Percentiles rank a stretch among this genome's conserved stretches.
These are phyloP conservation scores for Exidia glandulosa DNA, from an alignment of 768 basidiomycete genomes.

Conservation along the genomic window DNA sequence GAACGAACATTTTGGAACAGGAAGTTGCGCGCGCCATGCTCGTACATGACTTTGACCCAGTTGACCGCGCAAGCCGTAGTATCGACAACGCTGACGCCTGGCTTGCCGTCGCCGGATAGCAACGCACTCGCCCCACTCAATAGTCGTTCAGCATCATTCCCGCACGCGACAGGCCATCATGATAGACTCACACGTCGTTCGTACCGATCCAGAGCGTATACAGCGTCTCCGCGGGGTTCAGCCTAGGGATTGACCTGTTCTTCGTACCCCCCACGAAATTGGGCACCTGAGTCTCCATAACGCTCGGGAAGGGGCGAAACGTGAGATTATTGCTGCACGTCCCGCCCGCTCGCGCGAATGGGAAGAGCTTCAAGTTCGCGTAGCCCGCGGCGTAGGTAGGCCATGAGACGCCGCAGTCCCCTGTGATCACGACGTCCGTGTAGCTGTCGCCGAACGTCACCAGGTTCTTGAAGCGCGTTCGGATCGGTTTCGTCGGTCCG, in stretches of 20 bases:
- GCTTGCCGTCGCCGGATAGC: slow-evolving; percentile 33
- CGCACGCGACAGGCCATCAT: not conserved
- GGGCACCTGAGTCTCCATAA: not conserved
- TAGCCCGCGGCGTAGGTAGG: not conserved
- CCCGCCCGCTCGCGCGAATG: not conserved
- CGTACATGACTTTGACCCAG: slow-evolving; percentile 46
- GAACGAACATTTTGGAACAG: slow-evolving; percentile 42
- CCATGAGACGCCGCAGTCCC: not conserved
- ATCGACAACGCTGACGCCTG: slow-evolving; percentile 43
- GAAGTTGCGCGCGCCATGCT: slow-evolving; percentile 52
- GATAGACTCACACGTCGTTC: slow-evolving; percentile 29
- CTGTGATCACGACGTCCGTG: not conserved
- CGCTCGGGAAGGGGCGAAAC: not conserved
- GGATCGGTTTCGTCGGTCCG: no score
- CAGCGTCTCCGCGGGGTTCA: slow-evolving; percentile 34
- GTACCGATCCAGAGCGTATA: slow-evolving; percentile 63
- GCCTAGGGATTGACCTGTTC: not conserved
- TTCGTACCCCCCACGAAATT: not conserved
- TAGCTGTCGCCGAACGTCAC: not conserved
- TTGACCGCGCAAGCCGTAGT: slow-evolving; percentile 48
- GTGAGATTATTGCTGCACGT: not conserved
- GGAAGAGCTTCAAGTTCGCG: not conserved
- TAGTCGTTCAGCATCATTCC: not conserved
- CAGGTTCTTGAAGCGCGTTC: no score
- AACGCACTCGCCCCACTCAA: slow-evolving; percentile 34